Evolutionary conservation across 495 filamentous ascomycete species (phyloP).

Genomic region (Tetracladium setigerum): DNA sequence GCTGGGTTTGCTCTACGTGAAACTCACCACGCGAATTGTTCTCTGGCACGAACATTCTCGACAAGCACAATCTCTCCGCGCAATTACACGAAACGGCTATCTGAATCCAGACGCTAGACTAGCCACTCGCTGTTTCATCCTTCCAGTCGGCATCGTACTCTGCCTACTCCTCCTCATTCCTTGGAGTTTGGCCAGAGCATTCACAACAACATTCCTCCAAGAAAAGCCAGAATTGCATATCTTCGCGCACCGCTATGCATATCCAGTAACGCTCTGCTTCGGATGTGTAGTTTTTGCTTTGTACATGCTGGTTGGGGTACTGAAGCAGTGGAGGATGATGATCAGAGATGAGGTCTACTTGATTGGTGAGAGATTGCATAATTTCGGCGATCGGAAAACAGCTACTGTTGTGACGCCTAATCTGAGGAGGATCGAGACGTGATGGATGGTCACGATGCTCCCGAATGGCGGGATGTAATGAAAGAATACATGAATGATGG

Average conservation of each 20-base stretch:
- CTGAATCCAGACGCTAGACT: slow-evolving; percentile 69
- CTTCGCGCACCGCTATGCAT: slow-evolving; percentile 64
- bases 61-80: slow-evolving; percentile 63
- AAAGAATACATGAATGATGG: no score
- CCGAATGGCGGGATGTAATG: no score
- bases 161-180: slow-evolving; percentile 41
- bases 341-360: slow-evolving; percentile 94
- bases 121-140: slow-evolving; percentile 73
- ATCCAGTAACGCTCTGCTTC: slow-evolving; percentile 33
- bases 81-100: slow-evolving; percentile 72
- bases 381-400: slow-evolving; percentile 20
- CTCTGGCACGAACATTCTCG: slow-evolving; percentile 56
- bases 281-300: slow-evolving; percentile 28
- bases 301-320: slow-evolving; percentile 49
- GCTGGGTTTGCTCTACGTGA: slow-evolving; percentile 84
- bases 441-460: neutral
- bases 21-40: slow-evolving; percentile 68
- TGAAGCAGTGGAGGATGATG: slow-evolving; percentile 70
- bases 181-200: slow-evolving; percentile 15
- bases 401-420: neutral
- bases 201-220: slow-evolving; percentile 26
- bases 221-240: slow-evolving; percentile 35
- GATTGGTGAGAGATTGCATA: slow-evolving; percentile 73
- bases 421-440: slow-evolving; percentile 17
- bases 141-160: slow-evolving; percentile 59